These are phyloP conservation scores for Teunomyces gatunensis DNA, from an alignment of 805 yeast species.

Conservation along the genomic window DNA sequence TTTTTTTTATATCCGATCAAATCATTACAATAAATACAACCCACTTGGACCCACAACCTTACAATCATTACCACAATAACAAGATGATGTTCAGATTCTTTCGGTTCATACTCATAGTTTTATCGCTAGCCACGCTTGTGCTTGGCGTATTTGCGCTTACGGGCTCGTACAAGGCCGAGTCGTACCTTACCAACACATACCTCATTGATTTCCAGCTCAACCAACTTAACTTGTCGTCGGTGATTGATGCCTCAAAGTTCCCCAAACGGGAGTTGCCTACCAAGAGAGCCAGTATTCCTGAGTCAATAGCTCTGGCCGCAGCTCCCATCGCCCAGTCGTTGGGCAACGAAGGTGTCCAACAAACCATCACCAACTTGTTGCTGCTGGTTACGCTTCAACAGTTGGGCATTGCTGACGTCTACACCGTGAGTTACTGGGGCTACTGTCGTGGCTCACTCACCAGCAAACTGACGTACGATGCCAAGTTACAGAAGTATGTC, in stretches of 20 bases:
- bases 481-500: not conserved
- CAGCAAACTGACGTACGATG: constrained; percentile 4
- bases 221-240: constrained; percentile 28
- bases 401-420: constrained; percentile 41
- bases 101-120: constrained; percentile 29
- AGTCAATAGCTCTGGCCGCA: not conserved
- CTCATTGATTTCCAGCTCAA: constrained; percentile 35
- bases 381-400: constrained; percentile 10
- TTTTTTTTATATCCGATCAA: not conserved
- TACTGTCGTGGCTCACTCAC: constrained; percentile 35
- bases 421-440: constrained; percentile 42
- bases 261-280: constrained; percentile 3
- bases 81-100: constrained; percentile 29
- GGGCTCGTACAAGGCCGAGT: constrained; percentile 36
- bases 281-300: constrained; percentile 1
- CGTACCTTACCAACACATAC: constrained; percentile 34
- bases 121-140: constrained; percentile 30
- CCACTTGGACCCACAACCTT: not conserved
- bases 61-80: not conserved
- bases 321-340: not conserved
- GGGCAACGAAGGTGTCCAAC: not conserved
- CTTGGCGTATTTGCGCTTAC: constrained; percentile 35
- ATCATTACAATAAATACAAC: not conserved
- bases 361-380: not conserved
- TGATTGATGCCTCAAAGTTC: constrained; percentile 19